Evolutionary conservation across 2,329 filamentous ascomycete genomes (phyloP), one percentile per base, ranked within the genome.

Genomic region (Penicillium janthinellum): DNA sequence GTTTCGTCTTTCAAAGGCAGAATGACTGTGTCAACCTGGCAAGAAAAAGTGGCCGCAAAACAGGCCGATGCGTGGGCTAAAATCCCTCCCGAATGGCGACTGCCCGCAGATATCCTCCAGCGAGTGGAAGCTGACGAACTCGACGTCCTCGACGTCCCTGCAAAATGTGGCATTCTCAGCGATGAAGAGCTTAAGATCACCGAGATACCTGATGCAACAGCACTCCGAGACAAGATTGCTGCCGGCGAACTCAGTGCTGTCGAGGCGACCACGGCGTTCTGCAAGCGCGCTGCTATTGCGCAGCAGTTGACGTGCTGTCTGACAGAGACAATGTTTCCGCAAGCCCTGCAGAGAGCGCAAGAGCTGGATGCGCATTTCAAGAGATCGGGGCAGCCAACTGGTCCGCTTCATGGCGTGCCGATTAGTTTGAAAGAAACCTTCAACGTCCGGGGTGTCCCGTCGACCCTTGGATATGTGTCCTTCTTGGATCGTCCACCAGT

Each of bases 181-280:
- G 28, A 69, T 0, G 63, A 72, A 31, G 81, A 83, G 64, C 62
- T 82, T 5, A 68, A 71, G 5, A 83, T 84, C 39, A 84, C 82
- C 0, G 63, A 62, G 22, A 41, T 41, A 3, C 7, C 41, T 11
- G 61, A 61, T 56, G 58, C 59, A 25, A 61, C 51, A 5, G 38
- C 47, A 11, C 41, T 61, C 10, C 37, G 31, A 22, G 58, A 58
- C 14, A 57, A 55, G 25, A 42, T 67, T 2, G 41, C 54, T 12
- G 17, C 41, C 2, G 37, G 22, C 5, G 58, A 61, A 15, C 48
- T 56, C 28, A 60, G 47, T 11, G 56, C 64, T 2, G 34, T 28
- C 42, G 42, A 45, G 42, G 62, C 65, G 5, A 52, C 62, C 1
- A 58, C 52, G 17, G 67, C 66, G 8, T 83, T 82, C 52, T 74